Conservation (phyloP, 2,329 filamentous ascomycete genomes). For the Ascocoryne sarcoides region DNA sequence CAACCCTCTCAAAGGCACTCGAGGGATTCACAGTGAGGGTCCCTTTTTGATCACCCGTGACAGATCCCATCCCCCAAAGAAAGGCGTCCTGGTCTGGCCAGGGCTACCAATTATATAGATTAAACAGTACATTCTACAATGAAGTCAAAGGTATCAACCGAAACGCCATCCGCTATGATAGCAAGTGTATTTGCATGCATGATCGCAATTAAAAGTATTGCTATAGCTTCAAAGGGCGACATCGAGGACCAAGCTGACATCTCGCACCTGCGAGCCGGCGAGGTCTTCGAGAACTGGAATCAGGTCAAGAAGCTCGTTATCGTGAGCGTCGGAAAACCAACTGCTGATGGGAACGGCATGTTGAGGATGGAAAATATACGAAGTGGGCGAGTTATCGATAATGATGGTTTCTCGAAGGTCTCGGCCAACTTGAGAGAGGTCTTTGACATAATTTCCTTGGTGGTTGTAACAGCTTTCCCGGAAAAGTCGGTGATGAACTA, state of each 20-base stretch:
- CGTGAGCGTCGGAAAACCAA: slow-evolving; percentile 99
- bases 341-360: slow-evolving; percentile 98
- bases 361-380: slow-evolving; percentile 98
- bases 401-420: slow-evolving; percentile 97
- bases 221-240: slow-evolving; percentile 67
- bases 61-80: slow-evolving; percentile 10
- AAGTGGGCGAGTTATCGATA: slow-evolving; percentile 98
- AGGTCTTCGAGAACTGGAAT: slow-evolving; percentile 98
- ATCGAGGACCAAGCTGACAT: slow-evolving; percentile 96
- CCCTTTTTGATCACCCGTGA: slow-evolving; percentile 17
- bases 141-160: slow-evolving; percentile 31
- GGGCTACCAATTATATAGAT: slow-evolving; percentile 30
- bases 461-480: slow-evolving; percentile 99
- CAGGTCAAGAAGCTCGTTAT: slow-evolving; percentile 94
- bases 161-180: slow-evolving; percentile 32
- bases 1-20: not conserved
- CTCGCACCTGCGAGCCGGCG: slow-evolving; percentile 77
- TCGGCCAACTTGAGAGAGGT: slow-evolving; percentile 91
- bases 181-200: slow-evolving; percentile 28
- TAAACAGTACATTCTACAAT: slow-evolving; percentile 33
- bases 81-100: slow-evolving; percentile 21
- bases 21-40: not conserved
- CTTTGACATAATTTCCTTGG: slow-evolving; percentile 99
- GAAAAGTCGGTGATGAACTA: slow-evolving; percentile 93
- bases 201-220: slow-evolving; percentile 22